A percentile compares a stretch with the other conserved stretches of the same genome.
Evolutionary conservation across 306 rosid species (phyloP).

Genomic region (Castanospermum australe): DNA sequence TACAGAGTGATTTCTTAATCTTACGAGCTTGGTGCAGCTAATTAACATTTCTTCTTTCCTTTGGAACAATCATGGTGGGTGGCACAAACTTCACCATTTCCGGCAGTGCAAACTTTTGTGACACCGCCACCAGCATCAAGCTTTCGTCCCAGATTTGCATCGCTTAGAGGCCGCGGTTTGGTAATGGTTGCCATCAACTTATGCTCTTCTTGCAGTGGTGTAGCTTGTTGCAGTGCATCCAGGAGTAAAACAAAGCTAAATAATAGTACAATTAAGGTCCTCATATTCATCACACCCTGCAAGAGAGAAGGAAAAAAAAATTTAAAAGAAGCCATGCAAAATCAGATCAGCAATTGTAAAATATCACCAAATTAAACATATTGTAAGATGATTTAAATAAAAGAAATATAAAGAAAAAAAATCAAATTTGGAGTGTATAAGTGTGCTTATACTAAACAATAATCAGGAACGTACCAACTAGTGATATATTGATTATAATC

Average conservation of each 20-base stretch:
- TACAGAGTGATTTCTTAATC: no score
- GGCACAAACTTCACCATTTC: no score
- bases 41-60: no score
- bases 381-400: no score
- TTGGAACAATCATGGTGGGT: no score
- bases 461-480: neutral
- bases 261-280: neutral
- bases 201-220: neutral
- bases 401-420: no score
- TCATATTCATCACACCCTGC: neutral
- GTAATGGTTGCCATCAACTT: neutral
- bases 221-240: neutral
- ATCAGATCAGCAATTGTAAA: neutral
- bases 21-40: no score
- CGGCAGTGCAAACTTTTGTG: neutral
- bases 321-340: neutral
- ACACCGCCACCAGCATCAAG: neutral
- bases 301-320: neutral
- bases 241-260: neutral
- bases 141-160: neutral
- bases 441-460: neutral
- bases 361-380: no score
- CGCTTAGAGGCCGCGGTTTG: neutral
- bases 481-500: neutral
- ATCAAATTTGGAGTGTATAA: no score